A percentile compares a stretch with the other conserved stretches of the same genome.
phyloP scores from a whole-genome alignment of 2,329 filamentous ascomycete genomes.

The Alternaria gansuensis region DNA sequence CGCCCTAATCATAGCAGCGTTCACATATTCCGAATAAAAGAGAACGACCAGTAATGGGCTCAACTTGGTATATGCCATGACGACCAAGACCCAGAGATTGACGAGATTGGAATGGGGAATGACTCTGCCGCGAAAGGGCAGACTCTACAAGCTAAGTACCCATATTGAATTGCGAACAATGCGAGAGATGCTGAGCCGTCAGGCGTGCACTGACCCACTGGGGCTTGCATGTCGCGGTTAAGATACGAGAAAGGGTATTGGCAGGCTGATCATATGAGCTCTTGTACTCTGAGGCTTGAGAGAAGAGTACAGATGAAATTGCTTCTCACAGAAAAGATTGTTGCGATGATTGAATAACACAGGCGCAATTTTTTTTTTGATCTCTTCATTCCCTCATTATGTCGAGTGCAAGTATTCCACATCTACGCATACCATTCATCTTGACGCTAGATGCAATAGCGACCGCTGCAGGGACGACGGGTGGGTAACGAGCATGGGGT shows the following conservation, averaged over 20 bases:
- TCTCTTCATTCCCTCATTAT: neutral
- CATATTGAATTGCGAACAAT: conserved; percentile 5
- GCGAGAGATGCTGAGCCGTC: conserved; percentile 2
- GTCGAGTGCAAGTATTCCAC: neutral
- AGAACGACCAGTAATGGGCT: conserved; percentile 13
- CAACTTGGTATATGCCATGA: conserved; percentile 13
- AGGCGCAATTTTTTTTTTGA: neutral
- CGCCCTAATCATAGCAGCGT: conserved; percentile 17
- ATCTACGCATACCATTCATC: neutral
- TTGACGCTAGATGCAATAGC: neutral
- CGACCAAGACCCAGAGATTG: neutral
- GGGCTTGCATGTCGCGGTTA: conserved; percentile 16
- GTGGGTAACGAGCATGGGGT: conserved; percentile 14
- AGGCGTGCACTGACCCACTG: conserved; percentile 19
- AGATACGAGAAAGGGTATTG: conserved; percentile 11
- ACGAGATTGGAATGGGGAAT: neutral
- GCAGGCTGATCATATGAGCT: conserved; percentile 14
- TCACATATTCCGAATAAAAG: conserved; percentile 5
- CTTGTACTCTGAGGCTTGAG: neutral
- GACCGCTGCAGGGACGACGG: conserved; percentile 5
- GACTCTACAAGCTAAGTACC: conserved; percentile 8
- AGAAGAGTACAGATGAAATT: neutral
- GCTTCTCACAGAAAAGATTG: neutral
- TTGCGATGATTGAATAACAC: neutral
- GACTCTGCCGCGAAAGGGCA: conserved; percentile 2